Evolutionary conservation across 2,329 filamentous ascomycete genomes (phyloP), one percentile per base, ranked within the genome.

Genomic region (Rutstroemia sydowiana): DNA sequence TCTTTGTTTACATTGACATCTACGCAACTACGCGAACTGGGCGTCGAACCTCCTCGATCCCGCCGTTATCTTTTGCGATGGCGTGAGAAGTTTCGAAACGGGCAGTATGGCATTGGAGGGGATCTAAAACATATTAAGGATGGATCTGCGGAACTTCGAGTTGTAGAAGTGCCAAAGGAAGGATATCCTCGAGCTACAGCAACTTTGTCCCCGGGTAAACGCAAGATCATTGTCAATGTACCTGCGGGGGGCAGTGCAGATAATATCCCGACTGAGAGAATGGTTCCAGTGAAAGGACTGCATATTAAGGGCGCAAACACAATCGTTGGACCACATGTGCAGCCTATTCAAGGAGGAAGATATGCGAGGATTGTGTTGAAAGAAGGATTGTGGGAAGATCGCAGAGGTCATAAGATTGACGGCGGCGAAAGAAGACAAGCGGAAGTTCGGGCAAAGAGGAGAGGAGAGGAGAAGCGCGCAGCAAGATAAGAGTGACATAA

Each of bases 311-410:
- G 84, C 3, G 81, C 81, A 1, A 78, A 77, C 61, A 81, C 77
- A 28, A 89, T 97, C 59, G 76, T 76, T 20, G 92, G 92, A 0
- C 87, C 87, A 2, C 86, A 83, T 62, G 79, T 90, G 5, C 74
- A 84, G 65, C 81, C 82, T 4, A 66, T 91, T 26, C 84, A 86
- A 68, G 79, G 79, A 53, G 77, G 80, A 1, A 71, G 73, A 37
- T 82, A 81, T 8, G 87, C 84, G 10, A 74, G 76, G 47, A 76
- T 97, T 60, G 75, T 76, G 57, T 77, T 88, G 20, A 81, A 84
- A 52, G 91, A 96, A 68, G 90, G 92, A 9, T 85, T 97, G 75
- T 97, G 92, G 93, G 92, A 97, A 74, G 77, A 90, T 63, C 84
- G 79, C 67, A 79, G 84, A 63, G 92, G 93, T 26, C 82, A 82